Percentiles rank a stretch among this genome's conserved stretches.
phyloP scores from a whole-genome alignment of 1,284 basidiomycete species.

The Crepidotus sp. region DNA sequence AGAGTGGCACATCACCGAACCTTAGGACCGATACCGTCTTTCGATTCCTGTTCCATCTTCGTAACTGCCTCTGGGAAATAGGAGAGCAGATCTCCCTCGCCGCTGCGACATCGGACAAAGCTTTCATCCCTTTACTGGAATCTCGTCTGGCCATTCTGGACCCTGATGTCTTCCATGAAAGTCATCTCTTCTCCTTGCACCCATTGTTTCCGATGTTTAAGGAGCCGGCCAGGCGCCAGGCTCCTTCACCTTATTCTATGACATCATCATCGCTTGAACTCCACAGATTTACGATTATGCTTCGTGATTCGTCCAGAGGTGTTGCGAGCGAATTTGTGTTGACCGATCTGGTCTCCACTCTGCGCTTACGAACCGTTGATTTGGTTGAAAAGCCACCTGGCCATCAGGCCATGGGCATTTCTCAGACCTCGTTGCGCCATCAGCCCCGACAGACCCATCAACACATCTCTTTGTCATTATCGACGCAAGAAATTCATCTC shows the following conservation, averaged over 20 bases:
- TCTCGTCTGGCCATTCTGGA: constrained; percentile 38
- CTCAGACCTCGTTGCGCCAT: constrained; percentile 36
- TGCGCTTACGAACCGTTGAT: constrained; percentile 25
- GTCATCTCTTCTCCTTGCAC: constrained; percentile 28
- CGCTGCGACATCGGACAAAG: constrained; percentile 10
- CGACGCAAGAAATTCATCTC: constrained; percentile 38
- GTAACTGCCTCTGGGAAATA: constrained; percentile 42
- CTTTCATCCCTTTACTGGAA: constrained; percentile 29
- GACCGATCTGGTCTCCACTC: constrained; percentile 22
- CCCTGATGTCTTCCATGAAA: constrained; percentile 31
- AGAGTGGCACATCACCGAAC: constrained; percentile 54
- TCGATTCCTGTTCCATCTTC: constrained; percentile 65
- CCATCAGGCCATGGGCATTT: constrained; percentile 25
- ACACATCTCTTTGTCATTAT: constrained; percentile 32
- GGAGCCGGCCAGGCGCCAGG: not conserved
- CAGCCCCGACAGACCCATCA: constrained; percentile 26
- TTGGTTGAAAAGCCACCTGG: constrained; percentile 26
- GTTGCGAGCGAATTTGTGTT: constrained; percentile 24
- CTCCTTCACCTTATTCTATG: constrained; percentile 5
- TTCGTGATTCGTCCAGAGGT: constrained; percentile 25
- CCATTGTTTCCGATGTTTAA: constrained; percentile 22
- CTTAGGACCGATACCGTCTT: constrained; percentile 58
- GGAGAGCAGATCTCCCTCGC: constrained; percentile 7
- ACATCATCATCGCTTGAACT: constrained; percentile 23
- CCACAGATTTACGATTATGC: constrained; percentile 20